Base-by-base conservation (phyloP, 116 monocot genomes). In the Dioscorea cayenensis region DNA sequence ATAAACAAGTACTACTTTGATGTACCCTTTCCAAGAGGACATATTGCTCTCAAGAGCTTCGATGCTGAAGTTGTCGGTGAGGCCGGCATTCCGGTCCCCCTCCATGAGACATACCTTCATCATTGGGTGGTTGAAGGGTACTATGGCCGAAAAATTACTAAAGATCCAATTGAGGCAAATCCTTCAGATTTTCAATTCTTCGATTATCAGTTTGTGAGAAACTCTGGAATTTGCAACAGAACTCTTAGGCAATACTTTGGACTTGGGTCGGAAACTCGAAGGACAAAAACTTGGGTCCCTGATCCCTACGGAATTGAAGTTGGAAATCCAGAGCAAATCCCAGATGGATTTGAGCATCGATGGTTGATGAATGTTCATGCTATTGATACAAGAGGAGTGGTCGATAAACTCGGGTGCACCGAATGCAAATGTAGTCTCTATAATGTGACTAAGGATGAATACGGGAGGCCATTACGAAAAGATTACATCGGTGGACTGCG, bases 341-440 rank as follows among this genome's bases (percentile, higher is more conserved):
- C 89, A 14, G 61, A 78, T 35, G 87, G 90, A 0, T 95, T 81
- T 37, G 84, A 91, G 79, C 83, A 86, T 71, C 79, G 64, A 55
- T 95, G 95, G 95, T 2, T 87, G 48, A 10, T 95, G n/a, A 95
- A 95, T 51, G 77, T 95, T 10, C 95, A 95, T 69, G 92, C 89
- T 13, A 95, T 95, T 2, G 95, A 95, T 67, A 95, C 91, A 2
- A 60, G 95, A 50, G 89, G 81, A 7, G 89, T 81, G 43, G 80
- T 77, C 29, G 91, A 91, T 67, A 63, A 81, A 16, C 9, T 76
- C 27, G 95, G 92, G 7, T 95, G 95, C 81, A 91, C 86, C 0
- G 95, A 95, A 49, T 95, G 95, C 77, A 82, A 64, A 67, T 95
- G 95, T 38, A 78, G 61, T 28, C 83, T 95, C 13, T 95, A 91